phyloP scores from a whole-genome alignment of 1,284 basidiomycete genomes.

The Ganoderma sp. region DNA sequence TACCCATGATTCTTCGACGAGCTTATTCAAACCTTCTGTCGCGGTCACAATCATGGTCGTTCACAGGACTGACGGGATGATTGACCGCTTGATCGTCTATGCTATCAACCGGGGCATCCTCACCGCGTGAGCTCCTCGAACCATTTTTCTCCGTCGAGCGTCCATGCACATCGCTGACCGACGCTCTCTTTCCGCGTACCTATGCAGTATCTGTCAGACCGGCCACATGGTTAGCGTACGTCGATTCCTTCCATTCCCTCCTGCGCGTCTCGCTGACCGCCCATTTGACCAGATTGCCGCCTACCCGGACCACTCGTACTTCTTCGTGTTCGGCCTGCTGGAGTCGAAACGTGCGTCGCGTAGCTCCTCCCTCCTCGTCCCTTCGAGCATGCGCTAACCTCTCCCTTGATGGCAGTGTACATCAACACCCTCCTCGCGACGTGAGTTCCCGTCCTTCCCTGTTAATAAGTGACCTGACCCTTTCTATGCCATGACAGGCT shows the following conservation, averaged over 20 bases:
- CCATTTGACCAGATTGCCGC: background rate
- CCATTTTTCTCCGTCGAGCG: background rate
- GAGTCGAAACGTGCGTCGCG: background rate
- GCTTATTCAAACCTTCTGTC: background rate
- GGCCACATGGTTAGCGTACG: conserved; percentile 1
- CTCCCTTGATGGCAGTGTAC: background rate
- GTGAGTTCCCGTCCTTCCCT: background rate
- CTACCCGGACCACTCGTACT: background rate
- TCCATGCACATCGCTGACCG: background rate
- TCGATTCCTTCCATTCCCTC: background rate
- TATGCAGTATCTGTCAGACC: background rate
- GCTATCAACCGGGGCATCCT: conserved; percentile 1
- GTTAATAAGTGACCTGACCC: too few species aligned
- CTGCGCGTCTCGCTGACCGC: background rate
- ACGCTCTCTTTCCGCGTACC: too few species aligned
- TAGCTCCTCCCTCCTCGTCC: background rate
- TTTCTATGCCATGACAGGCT: background rate
- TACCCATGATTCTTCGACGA: background rate
- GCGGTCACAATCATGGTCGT: background rate
- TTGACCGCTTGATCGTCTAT: background rate
- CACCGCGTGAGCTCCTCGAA: background rate
- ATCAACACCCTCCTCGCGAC: background rate
- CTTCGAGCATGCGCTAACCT: too few species aligned
- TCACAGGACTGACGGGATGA: background rate
- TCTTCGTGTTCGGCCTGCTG: background rate